Evolutionary conservation across 345 rosid genomes (phyloP).

Genomic region (Xanthoceras sorbifolium): DNA sequence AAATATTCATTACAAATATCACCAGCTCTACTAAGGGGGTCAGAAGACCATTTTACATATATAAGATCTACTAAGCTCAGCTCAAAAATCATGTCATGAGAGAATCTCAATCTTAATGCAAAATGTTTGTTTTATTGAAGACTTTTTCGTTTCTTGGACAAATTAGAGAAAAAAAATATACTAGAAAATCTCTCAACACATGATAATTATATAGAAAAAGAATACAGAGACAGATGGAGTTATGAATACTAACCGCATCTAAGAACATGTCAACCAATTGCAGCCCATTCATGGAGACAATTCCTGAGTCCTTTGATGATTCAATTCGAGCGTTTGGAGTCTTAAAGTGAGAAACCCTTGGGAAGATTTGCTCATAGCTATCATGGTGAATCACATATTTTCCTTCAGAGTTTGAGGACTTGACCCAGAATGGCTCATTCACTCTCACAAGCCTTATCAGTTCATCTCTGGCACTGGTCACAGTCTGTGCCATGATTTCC

Average conservation of each 20-base stretch:
- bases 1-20: too few species aligned
- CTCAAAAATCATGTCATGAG: too few species aligned
- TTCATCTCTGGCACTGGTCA: constrained; percentile 55
- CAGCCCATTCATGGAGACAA: constrained; percentile 44
- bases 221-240: too few species aligned
- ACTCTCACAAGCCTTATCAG: constrained; percentile 40
- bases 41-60: too few species aligned
- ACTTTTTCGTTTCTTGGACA: too few species aligned
- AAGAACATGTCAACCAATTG: constrained; percentile 48
- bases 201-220: too few species aligned
- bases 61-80: too few species aligned
- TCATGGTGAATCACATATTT: constrained; percentile 38
- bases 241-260: constrained; percentile 46
- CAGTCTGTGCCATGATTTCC: constrained; percentile 40
- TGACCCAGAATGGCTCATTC: constrained; percentile 62
- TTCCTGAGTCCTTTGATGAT: constrained; percentile 54
- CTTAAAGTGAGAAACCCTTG: constrained; percentile 30
- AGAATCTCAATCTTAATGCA: too few species aligned
- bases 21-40: too few species aligned
- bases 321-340: constrained; percentile 47
- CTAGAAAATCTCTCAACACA: too few species aligned
- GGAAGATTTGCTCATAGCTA: constrained; percentile 43
- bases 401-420: constrained; percentile 32
- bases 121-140: too few species aligned
- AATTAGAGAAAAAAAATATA: too few species aligned